Percentiles rank a stretch among this genome's conserved stretches.
phyloP scores from a whole-genome alignment of 2,329 filamentous ascomycete species.

The Cryphonectria radicalis region DNA sequence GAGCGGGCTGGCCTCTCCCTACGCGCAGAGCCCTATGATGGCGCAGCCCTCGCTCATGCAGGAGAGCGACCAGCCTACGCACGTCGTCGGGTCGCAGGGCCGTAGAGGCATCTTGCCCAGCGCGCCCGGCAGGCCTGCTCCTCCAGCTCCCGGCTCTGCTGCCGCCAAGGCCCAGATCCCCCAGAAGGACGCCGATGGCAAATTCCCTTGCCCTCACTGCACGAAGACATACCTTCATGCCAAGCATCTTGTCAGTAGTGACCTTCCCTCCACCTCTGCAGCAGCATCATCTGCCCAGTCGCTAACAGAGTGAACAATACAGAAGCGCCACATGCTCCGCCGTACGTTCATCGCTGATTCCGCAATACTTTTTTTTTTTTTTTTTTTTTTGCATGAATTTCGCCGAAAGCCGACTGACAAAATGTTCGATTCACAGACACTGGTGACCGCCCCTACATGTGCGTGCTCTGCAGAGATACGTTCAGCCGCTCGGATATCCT shows the following conservation, averaged over 20 bases:
- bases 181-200: slow-evolving; percentile 94
- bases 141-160: slow-evolving; percentile 70
- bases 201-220: slow-evolving; percentile 97
- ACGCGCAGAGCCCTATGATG: slow-evolving; percentile 62
- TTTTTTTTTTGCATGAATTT: slow-evolving; percentile 22
- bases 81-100: slow-evolving; percentile 94
- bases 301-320: neutral
- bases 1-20: slow-evolving; percentile 61
- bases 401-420: neutral
- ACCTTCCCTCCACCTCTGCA: too few relatives aligned
- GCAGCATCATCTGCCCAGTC: neutral
- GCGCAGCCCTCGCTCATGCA: slow-evolving; percentile 55
- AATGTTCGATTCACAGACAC: slow-evolving; percentile 66
- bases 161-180: slow-evolving; percentile 82
- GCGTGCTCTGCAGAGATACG: slow-evolving; percentile 94
- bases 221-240: slow-evolving; percentile 97
- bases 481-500: slow-evolving; percentile 98
- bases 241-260: slow-evolving; percentile 69
- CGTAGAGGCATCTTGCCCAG: slow-evolving; percentile 90
- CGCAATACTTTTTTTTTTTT: slow-evolving; percentile 30
- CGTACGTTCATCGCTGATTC: slow-evolving; percentile 68
- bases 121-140: slow-evolving; percentile 81
- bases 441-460: slow-evolving; percentile 97
- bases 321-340: slow-evolving; percentile 89
- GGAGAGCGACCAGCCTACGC: slow-evolving; percentile 72